Percentiles rank a stretch among this genome's conserved stretches.
Conservation (phyloP, 2,329 filamentous ascomycete genomes). For the Penicillium concentricum region DNA sequence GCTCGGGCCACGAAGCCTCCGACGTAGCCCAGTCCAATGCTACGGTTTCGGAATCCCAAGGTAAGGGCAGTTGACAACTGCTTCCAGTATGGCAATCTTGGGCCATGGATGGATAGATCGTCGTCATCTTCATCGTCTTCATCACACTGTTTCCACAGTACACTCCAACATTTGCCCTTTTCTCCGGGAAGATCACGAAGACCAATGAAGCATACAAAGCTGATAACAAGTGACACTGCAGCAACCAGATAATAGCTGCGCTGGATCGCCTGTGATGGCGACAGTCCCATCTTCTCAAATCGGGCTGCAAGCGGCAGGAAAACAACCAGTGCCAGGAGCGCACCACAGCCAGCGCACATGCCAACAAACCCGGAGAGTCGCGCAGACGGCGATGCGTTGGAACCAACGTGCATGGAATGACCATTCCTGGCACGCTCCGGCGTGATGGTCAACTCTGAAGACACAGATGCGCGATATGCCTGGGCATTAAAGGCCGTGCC, state of each 20-base stretch:
- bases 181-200: slow-evolving; percentile 69
- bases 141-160: slow-evolving; percentile 41
- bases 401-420: slow-evolving; percentile 7
- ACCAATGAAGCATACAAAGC: slow-evolving; percentile 74
- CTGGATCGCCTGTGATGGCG: slow-evolving; percentile 70
- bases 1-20: slow-evolving; percentile 93
- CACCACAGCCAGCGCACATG: slow-evolving; percentile 87
- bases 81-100: slow-evolving; percentile 41
- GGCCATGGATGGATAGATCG: background rate
- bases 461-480: slow-evolving; percentile 52
- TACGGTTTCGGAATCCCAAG: slow-evolving; percentile 71
- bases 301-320: slow-evolving; percentile 85
- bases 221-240: slow-evolving; percentile 67
- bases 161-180: slow-evolving; percentile 69
- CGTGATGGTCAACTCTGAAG: slow-evolving; percentile 61
- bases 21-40: slow-evolving; percentile 83
- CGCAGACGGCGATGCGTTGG: slow-evolving; percentile 48
- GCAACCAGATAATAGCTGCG: slow-evolving; percentile 88
- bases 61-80: slow-evolving; percentile 63
- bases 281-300: slow-evolving; percentile 72
- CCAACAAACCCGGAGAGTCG: slow-evolving; percentile 86
- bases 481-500: slow-evolving; percentile 41
- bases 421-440: slow-evolving; percentile 46
- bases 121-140: slow-evolving; percentile 9
- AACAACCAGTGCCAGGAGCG: slow-evolving; percentile 74